Evolutionary conservation across 148 eudicot species (phyloP).

Genomic region (Rhododendron henanense): DNA sequence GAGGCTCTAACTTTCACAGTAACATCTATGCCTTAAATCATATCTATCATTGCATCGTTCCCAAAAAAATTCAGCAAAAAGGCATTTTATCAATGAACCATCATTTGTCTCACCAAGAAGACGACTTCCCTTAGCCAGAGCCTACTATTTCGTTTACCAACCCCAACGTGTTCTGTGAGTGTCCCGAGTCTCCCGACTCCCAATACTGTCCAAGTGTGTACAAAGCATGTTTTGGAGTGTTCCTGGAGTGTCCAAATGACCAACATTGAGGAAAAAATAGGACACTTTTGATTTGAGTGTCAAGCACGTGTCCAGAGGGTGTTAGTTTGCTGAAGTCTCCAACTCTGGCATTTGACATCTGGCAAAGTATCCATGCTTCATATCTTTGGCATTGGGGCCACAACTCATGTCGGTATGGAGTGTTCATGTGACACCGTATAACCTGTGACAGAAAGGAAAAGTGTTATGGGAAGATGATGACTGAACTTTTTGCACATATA

Average conservation of each 20-base stretch:
- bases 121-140: background rate
- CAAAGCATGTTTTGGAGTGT: too few relatives aligned
- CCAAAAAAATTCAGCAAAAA: too few relatives aligned
- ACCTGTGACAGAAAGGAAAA: background rate
- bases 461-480: background rate
- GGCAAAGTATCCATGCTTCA: background rate
- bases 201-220: too few relatives aligned
- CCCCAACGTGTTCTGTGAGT: background rate
- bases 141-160: background rate
- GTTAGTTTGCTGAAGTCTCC: background rate
- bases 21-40: background rate
- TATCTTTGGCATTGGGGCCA: background rate
- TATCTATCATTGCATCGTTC: background rate
- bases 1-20: too few relatives aligned
- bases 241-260: background rate
- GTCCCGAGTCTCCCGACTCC: background rate
- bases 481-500: background rate
- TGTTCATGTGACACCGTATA: background rate
- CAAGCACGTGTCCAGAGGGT: background rate
- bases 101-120: too few relatives aligned
- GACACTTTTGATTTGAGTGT: too few relatives aligned
- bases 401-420: background rate
- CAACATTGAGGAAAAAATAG: too few relatives aligned
- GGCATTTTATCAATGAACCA: too few relatives aligned
- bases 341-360: background rate